Percentiles rank a stretch among this genome's conserved stretches.
Conservation (phyloP, 805 yeast genomes). For the Metschnikowia kofuensis region DNA sequence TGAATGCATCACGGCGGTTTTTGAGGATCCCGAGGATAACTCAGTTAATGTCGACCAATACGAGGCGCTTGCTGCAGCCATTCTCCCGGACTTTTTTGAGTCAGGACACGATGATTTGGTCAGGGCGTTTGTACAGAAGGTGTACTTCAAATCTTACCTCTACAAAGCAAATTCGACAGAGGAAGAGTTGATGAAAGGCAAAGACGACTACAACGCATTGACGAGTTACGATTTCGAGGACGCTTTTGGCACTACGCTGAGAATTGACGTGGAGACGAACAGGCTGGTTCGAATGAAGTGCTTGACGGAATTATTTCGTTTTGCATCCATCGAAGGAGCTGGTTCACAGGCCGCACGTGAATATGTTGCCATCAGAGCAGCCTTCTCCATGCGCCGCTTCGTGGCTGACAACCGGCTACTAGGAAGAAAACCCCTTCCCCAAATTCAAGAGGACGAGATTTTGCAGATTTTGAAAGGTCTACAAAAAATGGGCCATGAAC, state of each 20-base stretch:
- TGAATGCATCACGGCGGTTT: slow-evolving; percentile 39
- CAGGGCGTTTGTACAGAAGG: slow-evolving; percentile 41
- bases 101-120: slow-evolving; percentile 23
- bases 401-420: slow-evolving; percentile 60
- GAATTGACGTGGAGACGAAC: slow-evolving; percentile 43
- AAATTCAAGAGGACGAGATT: slow-evolving; percentile 65
- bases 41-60: slow-evolving; percentile 46
- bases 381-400: slow-evolving; percentile 60
- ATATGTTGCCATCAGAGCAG: slow-evolving; percentile 54
- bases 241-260: slow-evolving; percentile 63
- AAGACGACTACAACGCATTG: slow-evolving; percentile 17
- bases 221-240: slow-evolving; percentile 41
- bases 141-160: slow-evolving; percentile 60
- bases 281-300: slow-evolving; percentile 52
- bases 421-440: slow-evolving; percentile 62
- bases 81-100: slow-evolving; percentile 40
- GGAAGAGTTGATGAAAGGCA: slow-evolving; percentile 18
- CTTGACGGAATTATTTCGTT: slow-evolving; percentile 50
- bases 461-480: slow-evolving; percentile 44
- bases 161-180: slow-evolving; percentile 60
- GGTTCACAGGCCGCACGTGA: slow-evolving; percentile 15
- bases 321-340: slow-evolving; percentile 13
- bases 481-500: slow-evolving; percentile 2
- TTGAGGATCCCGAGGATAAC: slow-evolving; percentile 40
- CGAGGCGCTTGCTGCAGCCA: slow-evolving; percentile 32